These are phyloP conservation scores for Pyropia haitanensis DNA, from an alignment of 23 red algal species.

Conservation along the genomic window DNA sequence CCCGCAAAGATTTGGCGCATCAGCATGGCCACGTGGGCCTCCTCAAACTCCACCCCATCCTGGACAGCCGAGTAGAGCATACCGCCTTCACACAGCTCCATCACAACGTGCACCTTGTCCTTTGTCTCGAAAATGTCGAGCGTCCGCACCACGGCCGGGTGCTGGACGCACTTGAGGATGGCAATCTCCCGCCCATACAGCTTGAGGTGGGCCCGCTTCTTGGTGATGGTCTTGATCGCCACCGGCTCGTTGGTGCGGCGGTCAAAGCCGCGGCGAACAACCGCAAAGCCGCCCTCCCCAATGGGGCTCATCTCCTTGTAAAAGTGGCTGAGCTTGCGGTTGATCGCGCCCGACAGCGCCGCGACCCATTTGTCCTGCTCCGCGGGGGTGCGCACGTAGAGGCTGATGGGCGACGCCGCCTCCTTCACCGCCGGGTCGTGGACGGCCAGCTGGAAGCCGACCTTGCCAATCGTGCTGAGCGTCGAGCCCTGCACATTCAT, in stretches of 20 bases:
- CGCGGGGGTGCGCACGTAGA: conserved; percentile 27
- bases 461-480: conserved; percentile 11
- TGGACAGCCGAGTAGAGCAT: conserved; percentile 72
- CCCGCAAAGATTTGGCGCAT: conserved; percentile 68
- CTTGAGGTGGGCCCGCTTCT: conserved; percentile 37
- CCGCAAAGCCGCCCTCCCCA: conserved; percentile 57
- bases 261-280: conserved; percentile 27
- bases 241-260: conserved; percentile 6
- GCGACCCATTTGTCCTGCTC: conserved; percentile 43
- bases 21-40: conserved; percentile 53
- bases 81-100: conserved; percentile 83
- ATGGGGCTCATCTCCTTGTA: conserved; percentile 36
- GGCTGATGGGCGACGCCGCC: conserved; percentile 17
- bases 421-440: conserved; percentile 16
- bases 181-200: conserved; percentile 58
- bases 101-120: conserved; percentile 78
- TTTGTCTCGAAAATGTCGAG: conserved; percentile 76
- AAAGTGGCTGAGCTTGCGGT: conserved; percentile 11
- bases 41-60: conserved; percentile 48
- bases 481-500: conserved; percentile 36
- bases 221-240: conserved; percentile 63
- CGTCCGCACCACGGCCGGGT: conserved; percentile 76
- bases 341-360: conserved; percentile 15
- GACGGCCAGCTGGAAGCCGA: conserved; percentile 23
- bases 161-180: conserved; percentile 66